Base-by-base conservation (phyloP, 371 early-diverging fungal species). In the Syncephalastrum sp. region DNA sequence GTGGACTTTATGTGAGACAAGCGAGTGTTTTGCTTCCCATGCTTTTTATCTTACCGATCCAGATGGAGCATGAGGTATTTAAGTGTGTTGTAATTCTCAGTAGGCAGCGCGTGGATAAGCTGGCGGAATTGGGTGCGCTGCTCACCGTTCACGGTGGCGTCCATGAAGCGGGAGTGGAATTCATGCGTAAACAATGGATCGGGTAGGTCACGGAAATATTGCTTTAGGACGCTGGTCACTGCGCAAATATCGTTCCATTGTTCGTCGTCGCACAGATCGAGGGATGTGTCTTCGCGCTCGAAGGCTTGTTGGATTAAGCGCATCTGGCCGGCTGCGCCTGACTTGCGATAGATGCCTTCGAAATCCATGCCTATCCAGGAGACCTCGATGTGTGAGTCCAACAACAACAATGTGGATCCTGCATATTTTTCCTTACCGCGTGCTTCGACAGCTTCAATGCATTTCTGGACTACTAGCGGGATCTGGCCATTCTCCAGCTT, bases 141-240 rank as follows among this genome's bases (percentile, higher is more conserved):
- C 24, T 59, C 53, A 57, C 55, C 16, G 50, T 50, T 21, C 65
- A 12, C 57, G 4, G 80, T 74, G 5, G 85, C 82, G 29, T 85
- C 83, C 56, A 94, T 81, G 67, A 93, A 96, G 42, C 88, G 66
- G 4, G 76, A 64, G 61, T 93, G 87, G 15, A 89, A 70, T 24
- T 90, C 86, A 67, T 75, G 87, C 0, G 95, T 94, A 61, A 97
- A 75, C 25, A 97, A 63, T 0, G 98, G 98, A 50, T 93, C 89
- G 0, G 96, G 96, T 59, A 96, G 58, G 17, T 92, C 94, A 29
- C 98, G 82, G 52, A 97, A 83, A 60, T 95, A 97, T 69, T 94
- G 94, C 68, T 96, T 96, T 52, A 97, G 70, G 23, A 97, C 84
- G 51, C 95, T 93, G 2, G 98, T 95, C 13, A 95, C 81, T 8